Base-by-base conservation (phyloP, 2,329 filamentous ascomycete genomes). In the Fusarium xyrophilum region DNA sequence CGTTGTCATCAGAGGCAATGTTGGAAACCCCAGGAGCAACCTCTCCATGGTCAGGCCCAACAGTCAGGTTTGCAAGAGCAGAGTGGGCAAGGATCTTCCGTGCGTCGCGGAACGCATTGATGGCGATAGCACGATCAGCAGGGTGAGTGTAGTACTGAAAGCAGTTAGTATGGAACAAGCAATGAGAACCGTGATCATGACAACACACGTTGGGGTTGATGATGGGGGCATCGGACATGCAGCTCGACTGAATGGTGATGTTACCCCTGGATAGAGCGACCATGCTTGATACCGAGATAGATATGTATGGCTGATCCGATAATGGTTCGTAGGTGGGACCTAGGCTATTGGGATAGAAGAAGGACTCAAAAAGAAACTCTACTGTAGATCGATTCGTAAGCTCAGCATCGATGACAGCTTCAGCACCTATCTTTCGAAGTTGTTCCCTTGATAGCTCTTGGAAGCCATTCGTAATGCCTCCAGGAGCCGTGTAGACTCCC, bases 281-380 rank as follows among this genome's bases (percentile, higher is more conserved):
- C 61, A 64, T 64, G 2, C 60, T 64, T 3, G 59, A 63, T 2
- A 40, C 39, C 0, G 61, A 63, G 19, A 63, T 52, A 2, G 61
- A 64, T 17, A 64, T 64, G 1, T 64, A 58, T 2, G 61, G 47
- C 14, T 58, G 21, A 5, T 64, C 50, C 2, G 61, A 13, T 0
- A 44, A 30, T 14, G 32, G 59, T 2, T 57, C 56, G 19, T 63
- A 64, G 25, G 56, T 63, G 0, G 52, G 59, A 1, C 59, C 62
- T 13, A 59, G 59, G 5, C 59, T 55, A 3, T 61, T 51, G 0
- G 61, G 61, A n/a, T 64, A 58, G 52, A 61, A 63, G 14, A 55
- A 51, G 6, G 61, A 64, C 13, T 64, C 59, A n/a, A 64, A 63
- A 4, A 64, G 44, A 19, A 63, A 63, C 11, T 64, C 61, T 6